Percentiles rank a stretch among this genome's conserved stretches.
These are phyloP conservation scores for Metahyphopichia silvanorum DNA, from an alignment of 805 yeast genomes.

Conservation along the genomic window DNA sequence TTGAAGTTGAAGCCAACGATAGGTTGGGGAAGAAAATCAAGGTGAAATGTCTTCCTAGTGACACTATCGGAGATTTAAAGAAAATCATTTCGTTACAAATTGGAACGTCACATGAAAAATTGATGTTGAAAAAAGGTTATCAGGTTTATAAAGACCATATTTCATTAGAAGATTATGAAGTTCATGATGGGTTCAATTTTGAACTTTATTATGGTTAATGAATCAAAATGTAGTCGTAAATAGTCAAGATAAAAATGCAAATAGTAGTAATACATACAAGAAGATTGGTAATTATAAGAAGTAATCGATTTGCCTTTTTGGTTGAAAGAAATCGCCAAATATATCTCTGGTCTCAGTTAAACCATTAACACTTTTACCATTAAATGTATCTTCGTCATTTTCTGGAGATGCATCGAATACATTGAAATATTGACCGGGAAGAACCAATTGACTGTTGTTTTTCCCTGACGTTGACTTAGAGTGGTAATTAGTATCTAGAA, in stretches of 20 bases:
- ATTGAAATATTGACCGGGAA: constrained; percentile 69
- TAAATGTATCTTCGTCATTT: constrained; percentile 58
- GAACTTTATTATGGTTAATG: constrained; percentile 71
- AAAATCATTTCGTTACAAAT: constrained; percentile 77
- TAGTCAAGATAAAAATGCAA: background rate
- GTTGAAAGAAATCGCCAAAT: constrained; percentile 24
- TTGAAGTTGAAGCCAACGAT: constrained; percentile 41
- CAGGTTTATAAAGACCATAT: constrained; percentile 86
- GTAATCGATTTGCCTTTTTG: constrained; percentile 44
- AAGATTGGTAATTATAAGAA: constrained; percentile 30
- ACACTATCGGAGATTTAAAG: constrained; percentile 87
- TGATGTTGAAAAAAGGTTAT: constrained; percentile 81
- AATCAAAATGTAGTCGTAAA: background rate
- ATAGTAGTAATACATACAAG: background rate
- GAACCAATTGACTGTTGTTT: constrained; percentile 20
- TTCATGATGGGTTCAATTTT: constrained; percentile 82
- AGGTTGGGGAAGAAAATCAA: constrained; percentile 83
- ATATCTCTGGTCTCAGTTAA: constrained; percentile 15
- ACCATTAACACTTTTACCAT: constrained; percentile 40
- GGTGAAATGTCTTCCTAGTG: constrained; percentile 85
- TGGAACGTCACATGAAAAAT: constrained; percentile 65
- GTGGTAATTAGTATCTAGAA: constrained; percentile 49
- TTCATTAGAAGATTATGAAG: constrained; percentile 88
- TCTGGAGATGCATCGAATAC: constrained; percentile 98
- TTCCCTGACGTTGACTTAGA: constrained; percentile 9